Base-by-base conservation (phyloP, 495 filamentous ascomycete genomes). In the Penicillium nucicola region DNA sequence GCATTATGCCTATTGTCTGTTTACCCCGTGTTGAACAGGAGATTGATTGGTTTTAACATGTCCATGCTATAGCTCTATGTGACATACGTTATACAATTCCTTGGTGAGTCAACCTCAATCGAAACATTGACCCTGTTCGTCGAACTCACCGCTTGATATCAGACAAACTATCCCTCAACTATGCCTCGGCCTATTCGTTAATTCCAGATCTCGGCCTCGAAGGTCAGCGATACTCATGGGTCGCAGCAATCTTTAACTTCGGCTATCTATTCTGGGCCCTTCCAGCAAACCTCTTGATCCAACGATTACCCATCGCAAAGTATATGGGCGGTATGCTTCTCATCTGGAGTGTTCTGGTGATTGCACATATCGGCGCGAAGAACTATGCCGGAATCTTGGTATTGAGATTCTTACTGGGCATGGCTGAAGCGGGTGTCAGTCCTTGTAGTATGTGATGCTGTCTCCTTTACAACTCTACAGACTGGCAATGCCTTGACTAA, bases 351-450 rank as follows among this genome's bases (percentile, higher is more conserved):
- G 57, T 66, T 0, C 56, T 79, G 30, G 64, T 84, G 4, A 71
- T 81, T 22, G 75, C 71, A 41, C 79, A 82, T 48, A 77, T 83
- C 2, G 80, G 79, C 7, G 80, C 76, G 38, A 76, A 68, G 40
- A 77, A 76, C 57, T 86, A 85, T 53, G 57, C 66, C 6, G 79
- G 79, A 3, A 72, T 88, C 13, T 61, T 84, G 2, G 64, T 73
- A 2, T 69, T 84, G 12, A 70, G 85, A n/a, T 84, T 82, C 22
- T 64, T 88, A 9, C 65, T 87, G 8, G 85, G 85, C 5, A 75
- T 84, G 53, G 84, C 83, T 47, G 85, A 88, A 57, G 84, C 84
- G 22, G 77, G 61, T 73, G 78, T 71, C 64, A 82, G 65, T 71
- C 81, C 30, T 60, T 69, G 64, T 42, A 69, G 67, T 70, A 53